Evolutionary conservation across 306 rosid genomes (phyloP), one percentile per base, ranked within the genome.

Genomic region (Luffa acutangula): DNA sequence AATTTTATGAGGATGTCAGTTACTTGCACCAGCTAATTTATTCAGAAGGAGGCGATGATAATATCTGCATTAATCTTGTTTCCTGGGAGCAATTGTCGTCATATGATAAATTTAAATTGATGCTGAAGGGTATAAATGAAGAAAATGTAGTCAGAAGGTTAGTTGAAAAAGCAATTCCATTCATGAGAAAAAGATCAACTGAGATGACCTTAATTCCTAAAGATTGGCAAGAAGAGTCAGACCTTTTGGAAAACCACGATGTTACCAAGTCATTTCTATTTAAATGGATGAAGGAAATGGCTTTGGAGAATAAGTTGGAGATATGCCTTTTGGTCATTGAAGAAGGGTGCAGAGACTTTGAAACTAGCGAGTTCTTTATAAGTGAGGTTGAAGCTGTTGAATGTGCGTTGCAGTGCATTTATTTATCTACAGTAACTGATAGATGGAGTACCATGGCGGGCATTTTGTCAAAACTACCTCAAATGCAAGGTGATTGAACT

Each of bases 391-490:
- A 95, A 87, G 99, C 89, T 59, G 83, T 87, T 83, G 95, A 88
- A 86, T 93, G 96, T 89, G 94, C 97, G 53, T 81, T 95, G 88
- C 94, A 91, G 85, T 95, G 99, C 86, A 87, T 93, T 81, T 95
- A 95, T 89, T 82, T 90, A 88, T 91, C 88, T 83, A 85, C 92
- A 52, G 89, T 82, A 74, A 90, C 96, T 52, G 98, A 95, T 90
- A 90, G 84, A 88, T 95, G 99, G 99, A 90, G 85, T 83, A 89
- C 87, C 80, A 90, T 95, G 99, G 83, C 96, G 69, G 70, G 86
- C 69, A 91, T 91, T 78, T 82, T 95, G 77, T 91, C 96, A 80
- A 93, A 90, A 82, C 91, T 95, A 86, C 97, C 96, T 63, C 91
- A 83, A 79, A 82, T 89, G 78, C 93, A 85, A 74, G 99, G 99